Base-by-base conservation (phyloP, 805 yeast genomes). In the Candida lessepsii region DNA sequence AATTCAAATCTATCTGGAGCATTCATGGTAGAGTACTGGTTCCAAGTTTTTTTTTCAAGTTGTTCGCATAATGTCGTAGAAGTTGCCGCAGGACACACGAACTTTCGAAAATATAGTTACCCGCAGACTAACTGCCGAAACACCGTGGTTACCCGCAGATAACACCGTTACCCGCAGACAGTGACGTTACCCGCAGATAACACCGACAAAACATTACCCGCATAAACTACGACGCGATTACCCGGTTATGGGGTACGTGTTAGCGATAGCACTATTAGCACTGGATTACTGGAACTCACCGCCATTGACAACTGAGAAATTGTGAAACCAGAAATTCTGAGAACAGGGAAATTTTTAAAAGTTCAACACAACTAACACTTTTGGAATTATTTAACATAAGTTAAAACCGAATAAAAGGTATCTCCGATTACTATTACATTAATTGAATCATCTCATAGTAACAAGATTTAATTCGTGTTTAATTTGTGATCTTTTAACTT, bases 1-100 rank as follows among this genome's bases (percentile, higher is more conserved):
- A 93, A 79, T 73, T 93, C 99, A 62, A 91, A 93, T 75, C 99
- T 83, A 70, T 93, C 99, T 65, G 99, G 99, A 57, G 98, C 98
- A 70, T 93, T 93, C 99, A 93, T 91, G 4, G 27, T 31, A 20
- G 25, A 18, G 4, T 24, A n/a, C 11, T 33, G 6, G 29, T 8
- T 6, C 6, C 11, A 8, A 13, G 11, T 8, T 13, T n/a, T n/a
- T 26, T 26, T 26, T 26, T 10, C 6, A n/a, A 8, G 29, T 23
- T 23, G 26, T 20, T 20, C 23, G 23, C 23, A 9, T 7, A 20
- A 20, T 20, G 23, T 7, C 9, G 9, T 9, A 20, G 23, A 6
- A 20, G 23, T 20, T 20, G 6, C 9, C 9, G 9, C 23, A 20
- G 23, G 9, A n/a, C n/a, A n/a, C n/a, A n/a, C n/a, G n/a, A n/a